Conservation (phyloP, 2,329 filamentous ascomycete species). For the Microthyrium microscopicum region DNA sequence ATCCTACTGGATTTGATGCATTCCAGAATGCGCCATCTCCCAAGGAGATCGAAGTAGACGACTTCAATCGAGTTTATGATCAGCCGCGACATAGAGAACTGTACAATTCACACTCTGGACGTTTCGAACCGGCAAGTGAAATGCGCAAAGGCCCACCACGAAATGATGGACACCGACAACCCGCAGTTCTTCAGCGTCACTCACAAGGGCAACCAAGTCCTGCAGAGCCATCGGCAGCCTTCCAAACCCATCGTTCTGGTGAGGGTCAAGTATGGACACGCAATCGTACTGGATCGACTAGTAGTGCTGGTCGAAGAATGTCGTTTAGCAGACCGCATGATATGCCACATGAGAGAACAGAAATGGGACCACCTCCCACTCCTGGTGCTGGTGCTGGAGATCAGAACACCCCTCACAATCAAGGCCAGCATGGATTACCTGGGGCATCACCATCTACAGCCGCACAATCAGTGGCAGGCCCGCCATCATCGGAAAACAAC, state of each 20-base stretch:
- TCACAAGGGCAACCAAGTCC: constrained; percentile 43
- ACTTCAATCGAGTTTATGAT: constrained; percentile 81
- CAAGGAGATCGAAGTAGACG: constrained; percentile 84
- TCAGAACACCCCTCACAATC: background rate
- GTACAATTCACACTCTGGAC: constrained; percentile 87
- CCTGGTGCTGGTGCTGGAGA: constrained; percentile 2
- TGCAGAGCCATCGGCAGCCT: constrained; percentile 71
- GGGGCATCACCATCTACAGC: too few relatives aligned
- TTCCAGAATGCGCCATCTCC: constrained; percentile 31
- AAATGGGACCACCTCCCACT: background rate
- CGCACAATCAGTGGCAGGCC: background rate
- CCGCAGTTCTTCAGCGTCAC: constrained; percentile 63
- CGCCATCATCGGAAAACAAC: background rate
- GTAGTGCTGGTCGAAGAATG: constrained; percentile 55
- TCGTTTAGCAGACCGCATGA: constrained; percentile 34
- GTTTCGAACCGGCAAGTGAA: constrained; percentile 76
- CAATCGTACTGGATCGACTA: constrained; percentile 74
- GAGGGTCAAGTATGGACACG: constrained; percentile 55
- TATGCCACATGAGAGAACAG: constrained; percentile 11
- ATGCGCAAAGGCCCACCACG: constrained; percentile 50
- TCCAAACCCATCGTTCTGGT: constrained; percentile 59
- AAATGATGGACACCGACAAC: constrained; percentile 52
- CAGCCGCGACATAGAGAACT: constrained; percentile 56
- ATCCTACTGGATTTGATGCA: constrained; percentile 39
- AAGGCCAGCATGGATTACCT: too few relatives aligned